Evolutionary conservation across 2,329 filamentous ascomycete species (phyloP).

Genomic region (Aspergillus candidus): DNA sequence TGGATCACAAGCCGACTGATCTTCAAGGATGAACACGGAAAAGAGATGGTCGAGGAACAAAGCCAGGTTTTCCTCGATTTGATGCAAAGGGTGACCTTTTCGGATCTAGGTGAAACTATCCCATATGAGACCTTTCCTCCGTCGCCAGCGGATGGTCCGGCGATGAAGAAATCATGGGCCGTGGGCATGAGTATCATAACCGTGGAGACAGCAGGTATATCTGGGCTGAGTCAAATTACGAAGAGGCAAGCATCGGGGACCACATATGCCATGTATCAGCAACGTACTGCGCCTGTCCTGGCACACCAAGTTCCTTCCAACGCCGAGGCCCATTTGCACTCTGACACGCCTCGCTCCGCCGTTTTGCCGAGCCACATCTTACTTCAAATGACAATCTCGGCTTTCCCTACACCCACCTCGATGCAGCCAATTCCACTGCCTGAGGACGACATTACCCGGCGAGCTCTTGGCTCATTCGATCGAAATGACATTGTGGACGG

Average conservation of each 20-base stretch:
- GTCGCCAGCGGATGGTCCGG: slow-evolving; percentile 37
- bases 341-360: slow-evolving; percentile 34
- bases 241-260: slow-evolving; percentile 48
- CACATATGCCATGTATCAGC: slow-evolving; percentile 44
- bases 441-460: slow-evolving; percentile 61
- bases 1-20: slow-evolving; percentile 84
- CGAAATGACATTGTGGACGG: slow-evolving; percentile 84
- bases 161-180: slow-evolving; percentile 45
- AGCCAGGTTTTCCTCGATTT: slow-evolving; percentile 91
- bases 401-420: slow-evolving; percentile 41
- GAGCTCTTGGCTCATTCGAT: slow-evolving; percentile 77
- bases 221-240: slow-evolving; percentile 44
- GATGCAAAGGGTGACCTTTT: slow-evolving; percentile 82
- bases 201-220: slow-evolving; percentile 43
- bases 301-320: slow-evolving; percentile 40
- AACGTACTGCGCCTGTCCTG: slow-evolving; percentile 40
- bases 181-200: slow-evolving; percentile 48
- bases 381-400: slow-evolving; percentile 40
- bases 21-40: slow-evolving; percentile 69
- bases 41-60: slow-evolving; percentile 78
- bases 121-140: slow-evolving; percentile 39
- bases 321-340: slow-evolving; percentile 35
- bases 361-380: slow-evolving; percentile 43
- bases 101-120: slow-evolving; percentile 67
- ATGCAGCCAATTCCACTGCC: slow-evolving; percentile 71